phyloP scores from a whole-genome alignment of 2,329 filamentous ascomycete species.

The Amylocarpus encephaloides region DNA sequence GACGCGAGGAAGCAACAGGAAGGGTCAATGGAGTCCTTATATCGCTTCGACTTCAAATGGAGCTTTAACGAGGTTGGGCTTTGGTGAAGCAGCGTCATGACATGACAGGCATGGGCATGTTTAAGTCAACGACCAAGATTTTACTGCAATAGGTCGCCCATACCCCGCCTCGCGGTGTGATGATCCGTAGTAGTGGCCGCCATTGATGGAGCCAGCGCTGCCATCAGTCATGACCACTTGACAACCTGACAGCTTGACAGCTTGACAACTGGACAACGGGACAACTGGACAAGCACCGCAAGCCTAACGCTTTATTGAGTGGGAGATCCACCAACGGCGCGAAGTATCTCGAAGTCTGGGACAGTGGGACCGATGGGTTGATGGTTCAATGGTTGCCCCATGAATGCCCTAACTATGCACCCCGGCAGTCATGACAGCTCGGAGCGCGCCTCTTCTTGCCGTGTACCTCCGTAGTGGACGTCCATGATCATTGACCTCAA shows the following conservation, averaged over 20 bases:
- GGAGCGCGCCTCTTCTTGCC: neutral
- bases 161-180: neutral
- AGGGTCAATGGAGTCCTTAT: constrained; percentile 9
- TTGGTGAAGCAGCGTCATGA: neutral
- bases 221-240: neutral
- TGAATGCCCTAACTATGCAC: neutral
- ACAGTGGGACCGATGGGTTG: too few relatives aligned
- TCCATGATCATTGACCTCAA: too few relatives aligned
- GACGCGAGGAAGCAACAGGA: constrained; percentile 8
- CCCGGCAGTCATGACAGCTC: neutral
- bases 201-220: too few relatives aligned
- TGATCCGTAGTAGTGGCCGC: too few relatives aligned
- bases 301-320: neutral
- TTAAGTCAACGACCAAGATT: neutral
- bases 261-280: too few relatives aligned
- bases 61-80: neutral
- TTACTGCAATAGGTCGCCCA: neutral
- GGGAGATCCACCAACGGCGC: neutral
- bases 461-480: too few relatives aligned
- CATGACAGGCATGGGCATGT: neutral
- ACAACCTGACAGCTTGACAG: too few relatives aligned
- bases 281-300: neutral
- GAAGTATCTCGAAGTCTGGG: neutral
- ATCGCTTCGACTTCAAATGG: constrained; percentile 1
- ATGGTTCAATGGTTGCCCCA: too few relatives aligned